Evolutionary conservation across 1,284 basidiomycete species (phyloP).

Genomic region (Apiotrichum laibachii): DNA sequence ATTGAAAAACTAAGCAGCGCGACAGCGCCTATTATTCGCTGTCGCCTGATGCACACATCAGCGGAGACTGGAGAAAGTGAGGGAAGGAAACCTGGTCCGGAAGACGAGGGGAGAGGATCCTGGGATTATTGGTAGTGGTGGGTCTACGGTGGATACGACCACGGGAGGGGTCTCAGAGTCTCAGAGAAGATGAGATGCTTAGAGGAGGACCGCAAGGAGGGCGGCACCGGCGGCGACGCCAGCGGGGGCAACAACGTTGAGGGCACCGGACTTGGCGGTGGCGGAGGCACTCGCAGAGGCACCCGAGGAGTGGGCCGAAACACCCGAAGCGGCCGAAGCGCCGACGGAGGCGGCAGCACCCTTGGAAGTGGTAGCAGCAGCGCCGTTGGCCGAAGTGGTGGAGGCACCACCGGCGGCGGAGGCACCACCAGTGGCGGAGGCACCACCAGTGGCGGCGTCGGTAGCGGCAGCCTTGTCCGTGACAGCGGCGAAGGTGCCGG

Average conservation of each 20-base stretch:
- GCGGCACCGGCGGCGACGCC: constrained; percentile 35
- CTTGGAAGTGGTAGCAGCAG: constrained; percentile 9
- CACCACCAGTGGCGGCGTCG: constrained; percentile 6
- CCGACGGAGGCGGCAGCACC: constrained; percentile 7
- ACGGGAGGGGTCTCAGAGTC: background rate
- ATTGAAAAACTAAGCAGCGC: too few relatives aligned
- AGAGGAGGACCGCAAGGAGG: constrained; percentile 39
- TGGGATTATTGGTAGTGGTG: too few relatives aligned
- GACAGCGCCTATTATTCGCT: too few relatives aligned
- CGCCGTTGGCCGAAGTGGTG: constrained; percentile 14
- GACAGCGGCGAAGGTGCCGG: constrained; percentile 26
- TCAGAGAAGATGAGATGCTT: constrained; percentile 11
- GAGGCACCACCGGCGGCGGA: constrained; percentile 15
- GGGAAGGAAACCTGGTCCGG: too few relatives aligned
- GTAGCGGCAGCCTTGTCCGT: constrained; percentile 15
- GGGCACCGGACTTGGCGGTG: constrained; percentile 26
- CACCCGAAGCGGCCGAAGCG: background rate
- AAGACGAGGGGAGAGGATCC: background rate
- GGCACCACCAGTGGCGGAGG: constrained; percentile 13
- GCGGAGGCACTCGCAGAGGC: background rate
- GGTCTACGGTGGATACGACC: background rate
- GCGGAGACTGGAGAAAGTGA: too few relatives aligned
- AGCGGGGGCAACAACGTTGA: constrained; percentile 18
- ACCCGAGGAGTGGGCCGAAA: constrained; percentile 4
- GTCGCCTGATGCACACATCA: too few relatives aligned